Percentiles rank a stretch among this genome's conserved stretches.
Evolutionary conservation across 305 asterid species (phyloP).

Genomic region (Fraxinus ornus): DNA sequence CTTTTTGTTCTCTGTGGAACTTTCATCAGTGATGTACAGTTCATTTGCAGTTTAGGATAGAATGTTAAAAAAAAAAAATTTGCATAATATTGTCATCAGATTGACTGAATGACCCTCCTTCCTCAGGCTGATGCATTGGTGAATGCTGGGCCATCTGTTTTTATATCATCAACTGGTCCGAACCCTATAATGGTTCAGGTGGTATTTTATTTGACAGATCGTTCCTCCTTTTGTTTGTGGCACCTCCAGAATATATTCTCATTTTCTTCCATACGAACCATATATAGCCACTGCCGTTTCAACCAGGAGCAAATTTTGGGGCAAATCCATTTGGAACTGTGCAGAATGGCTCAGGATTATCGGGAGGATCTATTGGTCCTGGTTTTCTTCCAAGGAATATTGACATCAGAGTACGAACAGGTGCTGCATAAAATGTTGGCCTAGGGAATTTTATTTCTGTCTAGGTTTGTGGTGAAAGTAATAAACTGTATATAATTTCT

Average conservation of each 20-base stretch:
- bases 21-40: conserved; percentile 3
- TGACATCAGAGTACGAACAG: conserved; percentile 96
- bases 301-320: conserved; percentile 60
- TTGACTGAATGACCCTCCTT: conserved; percentile 1
- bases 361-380: conserved; percentile 62
- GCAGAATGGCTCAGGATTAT: conserved; percentile 57
- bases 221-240: conserved; percentile 12
- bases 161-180: conserved; percentile 75
- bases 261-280: conserved; percentile 19
- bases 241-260: conserved; percentile 14
- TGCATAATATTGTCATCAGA: background rate
- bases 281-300: conserved; percentile 74
- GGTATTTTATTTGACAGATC: conserved; percentile 18
- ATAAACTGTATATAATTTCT: background rate
- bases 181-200: conserved; percentile 99
- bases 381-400: conserved; percentile 58
- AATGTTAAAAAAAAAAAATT: conserved; percentile 9
- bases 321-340: conserved; percentile 63
- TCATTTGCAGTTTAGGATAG: background rate
- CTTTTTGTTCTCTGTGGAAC: conserved; percentile 1
- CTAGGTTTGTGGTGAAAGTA: background rate
- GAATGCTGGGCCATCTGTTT: conserved; percentile 91
- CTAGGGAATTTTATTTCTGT: background rate
- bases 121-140: conserved; percentile 83
- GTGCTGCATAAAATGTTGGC: conserved; percentile 32